phyloP scores from a whole-genome alignment of 1,139 yeast species.

The Lizanozyma gosingica region DNA sequence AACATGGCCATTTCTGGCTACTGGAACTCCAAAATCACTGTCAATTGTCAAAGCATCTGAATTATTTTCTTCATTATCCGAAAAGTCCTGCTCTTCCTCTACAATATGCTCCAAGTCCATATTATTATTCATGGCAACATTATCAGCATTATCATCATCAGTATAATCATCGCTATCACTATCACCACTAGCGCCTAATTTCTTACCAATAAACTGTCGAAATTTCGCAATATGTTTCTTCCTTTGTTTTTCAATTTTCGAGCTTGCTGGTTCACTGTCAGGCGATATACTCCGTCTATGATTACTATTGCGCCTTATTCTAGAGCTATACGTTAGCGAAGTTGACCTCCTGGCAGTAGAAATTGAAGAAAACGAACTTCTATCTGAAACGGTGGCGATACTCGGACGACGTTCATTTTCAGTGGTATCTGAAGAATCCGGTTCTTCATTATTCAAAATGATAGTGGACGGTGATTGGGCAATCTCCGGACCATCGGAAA shows the following conservation, averaged over 20 bases:
- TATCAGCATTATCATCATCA: slow-evolving; percentile 5
- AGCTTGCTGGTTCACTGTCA: neutral
- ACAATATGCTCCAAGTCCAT: slow-evolving; percentile 2
- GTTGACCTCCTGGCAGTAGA: neutral
- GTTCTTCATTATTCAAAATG: neutral
- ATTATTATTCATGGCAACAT: slow-evolving; percentile 4
- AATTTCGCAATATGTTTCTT: neutral
- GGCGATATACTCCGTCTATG: neutral
- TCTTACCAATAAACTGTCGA: neutral
- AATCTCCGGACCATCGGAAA: neutral
- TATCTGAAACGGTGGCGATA: neutral
- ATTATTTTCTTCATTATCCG: slow-evolving; percentile 6
- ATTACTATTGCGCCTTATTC: neutral
- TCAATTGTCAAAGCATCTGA: slow-evolving; percentile 19
- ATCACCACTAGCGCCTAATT: neutral
- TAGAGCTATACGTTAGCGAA: neutral
- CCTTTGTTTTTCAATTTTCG: slow-evolving; percentile 4
- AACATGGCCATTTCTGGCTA: slow-evolving; percentile 12
- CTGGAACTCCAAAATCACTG: slow-evolving; percentile 26
- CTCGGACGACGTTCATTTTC: neutral
- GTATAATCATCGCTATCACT: slow-evolving; percentile 5
- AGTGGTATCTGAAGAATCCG: neutral
- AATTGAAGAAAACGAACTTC: neutral
- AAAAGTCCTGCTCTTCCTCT: slow-evolving; percentile 2
- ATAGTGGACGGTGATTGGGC: neutral